These are phyloP conservation scores for Mycena sanguinolenta DNA, from an alignment of 768 basidiomycete species.

Conservation along the genomic window DNA sequence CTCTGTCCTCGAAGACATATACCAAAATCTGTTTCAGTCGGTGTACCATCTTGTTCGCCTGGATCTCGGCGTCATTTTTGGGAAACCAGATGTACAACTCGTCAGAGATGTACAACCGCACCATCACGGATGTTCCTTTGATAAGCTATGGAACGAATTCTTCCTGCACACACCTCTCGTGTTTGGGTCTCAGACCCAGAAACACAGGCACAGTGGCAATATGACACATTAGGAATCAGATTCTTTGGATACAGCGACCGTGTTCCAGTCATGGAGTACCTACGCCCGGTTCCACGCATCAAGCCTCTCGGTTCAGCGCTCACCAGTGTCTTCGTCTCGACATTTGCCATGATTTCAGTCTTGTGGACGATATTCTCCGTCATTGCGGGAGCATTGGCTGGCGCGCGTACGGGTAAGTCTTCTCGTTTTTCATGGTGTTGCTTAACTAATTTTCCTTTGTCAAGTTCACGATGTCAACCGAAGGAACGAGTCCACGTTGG, in stretches of 20 bases:
- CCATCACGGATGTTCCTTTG: background rate
- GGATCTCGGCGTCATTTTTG: conserved; percentile 6
- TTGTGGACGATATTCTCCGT: background rate
- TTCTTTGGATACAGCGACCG: background rate
- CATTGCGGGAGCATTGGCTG: background rate
- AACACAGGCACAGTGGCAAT: too few species aligned
- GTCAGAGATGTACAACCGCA: background rate
- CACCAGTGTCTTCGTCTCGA: too few species aligned
- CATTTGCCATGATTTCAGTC: background rate
- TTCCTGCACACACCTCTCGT: too few species aligned
- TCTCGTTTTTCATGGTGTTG: too few species aligned
- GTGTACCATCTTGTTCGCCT: background rate
- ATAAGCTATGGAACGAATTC: too few species aligned
- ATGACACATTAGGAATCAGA: too few species aligned
- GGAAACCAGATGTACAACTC: conserved; percentile 3
- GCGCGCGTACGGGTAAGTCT: background rate
- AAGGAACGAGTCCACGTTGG: too few species aligned
- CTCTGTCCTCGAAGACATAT: too few species aligned
- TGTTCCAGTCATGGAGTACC: background rate
- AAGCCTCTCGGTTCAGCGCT: background rate
- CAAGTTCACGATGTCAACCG: too few species aligned
- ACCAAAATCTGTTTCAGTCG: background rate
- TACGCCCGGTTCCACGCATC: background rate
- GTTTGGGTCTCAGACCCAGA: background rate
- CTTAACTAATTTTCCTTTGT: too few species aligned